These are phyloP conservation scores for Colletotrichum liriopes DNA, from an alignment of 2,329 filamentous ascomycete genomes.

Conservation along the genomic window DNA sequence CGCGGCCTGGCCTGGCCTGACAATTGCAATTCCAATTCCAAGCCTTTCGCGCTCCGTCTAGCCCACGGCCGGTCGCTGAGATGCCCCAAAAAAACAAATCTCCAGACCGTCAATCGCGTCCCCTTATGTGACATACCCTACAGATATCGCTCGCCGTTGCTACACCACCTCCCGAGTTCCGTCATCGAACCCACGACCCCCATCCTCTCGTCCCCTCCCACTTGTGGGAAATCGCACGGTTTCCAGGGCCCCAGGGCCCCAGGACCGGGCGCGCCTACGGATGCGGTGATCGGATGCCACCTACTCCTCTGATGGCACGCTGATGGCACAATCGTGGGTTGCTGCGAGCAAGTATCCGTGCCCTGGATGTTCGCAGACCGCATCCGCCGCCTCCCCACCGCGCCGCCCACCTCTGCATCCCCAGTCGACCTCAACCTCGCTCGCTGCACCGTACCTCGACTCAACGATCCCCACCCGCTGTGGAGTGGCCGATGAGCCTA, in stretches of 20 bases:
- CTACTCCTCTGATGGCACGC: not conserved
- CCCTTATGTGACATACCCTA: not conserved
- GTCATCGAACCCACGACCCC: not conserved
- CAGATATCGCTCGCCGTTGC: not conserved
- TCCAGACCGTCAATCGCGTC: not conserved
- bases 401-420: not conserved
- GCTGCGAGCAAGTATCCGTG: slow-evolving; percentile 16
- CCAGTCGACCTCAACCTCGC: slow-evolving; percentile 9
- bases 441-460: not conserved
- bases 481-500: slow-evolving; percentile 35
- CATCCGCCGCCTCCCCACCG: slow-evolving; percentile 10
- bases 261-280: not conserved
- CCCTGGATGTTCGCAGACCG: slow-evolving; percentile 12
- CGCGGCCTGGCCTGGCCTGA: slow-evolving; percentile 10
- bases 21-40: not conserved
- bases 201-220: not conserved
- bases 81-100: slow-evolving; percentile 10
- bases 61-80: not conserved
- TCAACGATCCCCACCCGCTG: slow-evolving; percentile 18
- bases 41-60: not conserved
- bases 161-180: not conserved
- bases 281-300: not conserved
- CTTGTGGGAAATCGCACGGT: slow-evolving; percentile 1
- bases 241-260: slow-evolving; percentile 5
- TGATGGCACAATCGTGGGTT: not conserved